Evolutionary conservation across 2,329 filamentous ascomycete genomes (phyloP), one percentile per base, ranked within the genome.

Genomic region (Aureobasidium mangrovei): DNA sequence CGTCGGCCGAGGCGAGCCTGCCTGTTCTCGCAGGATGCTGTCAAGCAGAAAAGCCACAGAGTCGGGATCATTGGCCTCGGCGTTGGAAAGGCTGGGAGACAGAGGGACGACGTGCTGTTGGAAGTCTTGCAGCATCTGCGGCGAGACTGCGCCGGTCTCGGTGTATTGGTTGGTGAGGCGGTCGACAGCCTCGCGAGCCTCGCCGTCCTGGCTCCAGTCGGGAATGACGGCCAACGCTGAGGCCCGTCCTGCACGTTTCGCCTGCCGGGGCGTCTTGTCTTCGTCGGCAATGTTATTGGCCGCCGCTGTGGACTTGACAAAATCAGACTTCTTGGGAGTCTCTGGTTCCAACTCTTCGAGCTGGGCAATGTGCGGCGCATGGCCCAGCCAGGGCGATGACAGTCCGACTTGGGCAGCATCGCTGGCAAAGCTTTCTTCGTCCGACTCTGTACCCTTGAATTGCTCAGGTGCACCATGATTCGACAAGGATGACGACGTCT

Each of bases 41-140:
- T 67, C 64, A 27, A 69, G 59, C 36, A 69, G 55, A 45, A 64
- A 65, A 45, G 67, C 62, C 3, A 69, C 60, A 60, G 67, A 67
- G 24, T 61, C 58, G 9, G 63, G 66, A 58, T 69, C 61, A 2
- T 67, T 66, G 40, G 64, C 66, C 28, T 62, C 63, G 7, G 53
- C 47, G 10, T 51, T 57, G 10, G 46, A 43, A 7, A 56, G 40
- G 57, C 67, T 65, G 10, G 64, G 60, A 6, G 65, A 67, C 35
- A 66, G 56, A 39, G 66, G 64, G 7, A 67, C 60, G 48, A 63
- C 64, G 42, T 63, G 62, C 33, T 63, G 61, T 38, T 67, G 60
- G 45, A 67, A 60, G 45, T 67, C 62, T 46, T 62, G 58, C 12
- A 69, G 54, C 58, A 68, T 64, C 48, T 67, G 61, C 26, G 62